Conservation (phyloP, 768 basidiomycete species). For the Tylopilus felleus region DNA sequence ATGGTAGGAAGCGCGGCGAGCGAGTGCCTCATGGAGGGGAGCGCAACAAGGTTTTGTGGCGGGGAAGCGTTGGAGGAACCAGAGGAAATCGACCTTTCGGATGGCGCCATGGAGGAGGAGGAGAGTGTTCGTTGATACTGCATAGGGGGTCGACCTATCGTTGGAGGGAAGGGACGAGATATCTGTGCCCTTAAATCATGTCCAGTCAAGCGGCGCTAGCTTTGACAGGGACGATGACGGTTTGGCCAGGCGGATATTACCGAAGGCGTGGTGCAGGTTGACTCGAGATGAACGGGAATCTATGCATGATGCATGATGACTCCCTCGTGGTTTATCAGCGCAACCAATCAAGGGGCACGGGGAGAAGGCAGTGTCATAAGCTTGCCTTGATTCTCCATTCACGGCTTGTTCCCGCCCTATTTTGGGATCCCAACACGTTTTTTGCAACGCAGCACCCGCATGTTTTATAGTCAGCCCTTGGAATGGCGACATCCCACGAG, state of each 20-base stretch:
- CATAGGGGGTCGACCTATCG: constrained; percentile 22
- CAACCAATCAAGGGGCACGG: constrained; percentile 31
- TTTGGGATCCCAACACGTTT: constrained; percentile 33
- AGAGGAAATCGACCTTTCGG: constrained; percentile 33
- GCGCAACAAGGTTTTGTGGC: constrained; percentile 27
- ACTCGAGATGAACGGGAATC: constrained; percentile 34
- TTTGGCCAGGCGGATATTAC: constrained; percentile 32
- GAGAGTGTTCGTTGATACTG: constrained; percentile 30
- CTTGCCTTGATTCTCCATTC: constrained; percentile 19
- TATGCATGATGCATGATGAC: constrained; percentile 28
- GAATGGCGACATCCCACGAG: constrained; percentile 29
- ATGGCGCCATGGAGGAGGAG: constrained; percentile 32
- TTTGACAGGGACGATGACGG: constrained; percentile 21
- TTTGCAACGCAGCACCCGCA: constrained; percentile 31
- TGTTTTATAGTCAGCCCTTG: constrained; percentile 22
- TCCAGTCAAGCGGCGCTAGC: constrained; percentile 22
- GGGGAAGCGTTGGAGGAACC: constrained; percentile 31
- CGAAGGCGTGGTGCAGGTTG: constrained; percentile 32
- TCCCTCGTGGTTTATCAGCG: constrained; percentile 32
- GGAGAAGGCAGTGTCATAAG: constrained; percentile 28
- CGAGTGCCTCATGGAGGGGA: constrained; percentile 34
- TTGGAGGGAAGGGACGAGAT: constrained; percentile 9
- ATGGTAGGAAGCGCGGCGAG: constrained; percentile 31
- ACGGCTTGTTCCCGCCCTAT: constrained; percentile 17
- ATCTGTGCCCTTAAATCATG: constrained; percentile 25